These are phyloP conservation scores for Stylosanthes scabra DNA, from an alignment of 331 rosid species.

Conservation along the genomic window DNA sequence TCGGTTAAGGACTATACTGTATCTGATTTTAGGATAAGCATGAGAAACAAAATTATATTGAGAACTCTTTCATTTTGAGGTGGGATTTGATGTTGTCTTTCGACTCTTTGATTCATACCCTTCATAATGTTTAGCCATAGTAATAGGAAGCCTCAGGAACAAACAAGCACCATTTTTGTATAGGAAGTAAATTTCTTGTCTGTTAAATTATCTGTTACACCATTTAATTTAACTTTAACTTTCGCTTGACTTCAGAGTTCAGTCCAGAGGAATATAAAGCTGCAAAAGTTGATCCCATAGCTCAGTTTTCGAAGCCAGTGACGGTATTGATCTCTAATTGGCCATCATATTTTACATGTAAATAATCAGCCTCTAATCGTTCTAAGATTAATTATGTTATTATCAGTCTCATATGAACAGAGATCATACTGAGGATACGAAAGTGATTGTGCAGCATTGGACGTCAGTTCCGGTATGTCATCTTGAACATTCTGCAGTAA, in stretches of 20 bases:
- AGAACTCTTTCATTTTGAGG: constrained; percentile 19
- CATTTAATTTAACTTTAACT: constrained; percentile 24
- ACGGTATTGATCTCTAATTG: constrained; percentile 56
- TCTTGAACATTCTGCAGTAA: constrained; percentile 6
- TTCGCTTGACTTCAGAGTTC: constrained; percentile 59
- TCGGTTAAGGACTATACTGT: background rate
- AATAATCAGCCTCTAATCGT: constrained; percentile 3
- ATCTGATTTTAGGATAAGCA: constrained; percentile 26
- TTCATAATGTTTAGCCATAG: constrained; percentile 19
- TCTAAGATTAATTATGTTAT: constrained; percentile 36
- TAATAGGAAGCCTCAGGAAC: constrained; percentile 10
- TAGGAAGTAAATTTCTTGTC: constrained; percentile 22
- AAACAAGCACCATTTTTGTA: constrained; percentile 27
- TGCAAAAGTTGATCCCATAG: constrained; percentile 85
- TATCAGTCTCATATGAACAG: constrained; percentile 94
- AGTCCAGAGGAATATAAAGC: constrained; percentile 73
- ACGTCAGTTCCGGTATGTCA: constrained; percentile 76
- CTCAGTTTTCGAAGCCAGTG: constrained; percentile 96
- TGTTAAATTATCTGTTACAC: constrained; percentile 5
- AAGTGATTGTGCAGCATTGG: constrained; percentile 85
- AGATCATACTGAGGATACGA: constrained; percentile 95
- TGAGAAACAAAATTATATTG: constrained; percentile 2
- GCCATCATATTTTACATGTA: constrained; percentile 28
- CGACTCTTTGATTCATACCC: background rate
- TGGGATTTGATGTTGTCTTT: background rate